Base-by-base conservation (phyloP, 2,329 filamentous ascomycete genomes). In the Colletotrichum tofieldiae region DNA sequence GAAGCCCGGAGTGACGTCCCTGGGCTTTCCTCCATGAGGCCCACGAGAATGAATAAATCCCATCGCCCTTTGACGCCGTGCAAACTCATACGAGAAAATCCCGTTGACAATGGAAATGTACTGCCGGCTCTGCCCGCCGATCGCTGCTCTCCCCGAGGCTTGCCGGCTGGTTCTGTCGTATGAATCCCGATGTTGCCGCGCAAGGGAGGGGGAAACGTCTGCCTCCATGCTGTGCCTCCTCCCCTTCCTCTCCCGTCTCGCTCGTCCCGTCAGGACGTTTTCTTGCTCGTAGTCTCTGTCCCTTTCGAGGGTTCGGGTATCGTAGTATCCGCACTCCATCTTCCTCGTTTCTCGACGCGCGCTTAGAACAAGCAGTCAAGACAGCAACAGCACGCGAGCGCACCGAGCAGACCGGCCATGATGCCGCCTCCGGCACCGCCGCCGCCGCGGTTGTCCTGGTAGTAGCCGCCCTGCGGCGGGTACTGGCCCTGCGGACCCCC, bases 351-450 rank as follows among this genome's bases (percentile, higher is more conserved):
- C 26, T 26, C 37, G 37, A 12, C 49, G 58, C 32, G 29, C 52
- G 41, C 68, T 80, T 86, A 90, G 76, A 89, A 89, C n/a, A 90
- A 77, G 55, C 83, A 81, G 75, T 90, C 88, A 76, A 90, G 78
- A 77, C 88, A 90, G 80, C 88, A 90, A 78, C 88, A 90, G 78
- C 88, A 90, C 1, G 88, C 88, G 72, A 88, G 77, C 74, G 83
- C 83, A 20, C 86, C 88, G 20, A 89, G 75, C 65, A 89, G 77
- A 52, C 85, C 86, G 43, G 84, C 84, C 52, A 88, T 75, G 65
- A 84, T 75, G 56, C 85, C 82, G 35, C 78, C 74, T 65, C 75
- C 65, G 67, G 76, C 77, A 54, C 79, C 78, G 58, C 80, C 78
- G 56, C 80, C 79, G 75, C 75, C 78, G 74, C 73, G 75, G 66